phyloP scores from a whole-genome alignment of 176 grass and related monocot genomes.

The Pontederia crassipes region DNA sequence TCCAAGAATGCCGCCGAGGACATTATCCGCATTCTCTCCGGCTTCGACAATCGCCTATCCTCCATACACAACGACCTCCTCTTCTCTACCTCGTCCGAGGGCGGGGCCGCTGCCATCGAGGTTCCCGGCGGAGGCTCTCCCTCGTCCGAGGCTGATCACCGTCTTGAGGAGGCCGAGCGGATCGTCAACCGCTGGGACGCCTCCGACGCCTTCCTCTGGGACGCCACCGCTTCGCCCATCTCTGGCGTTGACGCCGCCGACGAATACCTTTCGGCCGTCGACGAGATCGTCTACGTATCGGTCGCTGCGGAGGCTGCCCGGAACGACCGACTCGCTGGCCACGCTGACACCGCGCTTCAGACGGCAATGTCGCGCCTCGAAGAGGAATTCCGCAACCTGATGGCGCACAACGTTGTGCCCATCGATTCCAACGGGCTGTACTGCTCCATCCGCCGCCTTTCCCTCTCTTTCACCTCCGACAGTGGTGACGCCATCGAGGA shows the following conservation, averaged over 20 bases:
- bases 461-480: slow-evolving; percentile 44
- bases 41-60: slow-evolving; percentile 89
- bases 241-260: slow-evolving; percentile 19
- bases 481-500: slow-evolving; percentile 46
- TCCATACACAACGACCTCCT: slow-evolving; percentile 50
- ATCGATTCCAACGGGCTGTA: slow-evolving; percentile 61
- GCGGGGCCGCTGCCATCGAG: not conserved
- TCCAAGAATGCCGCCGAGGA: slow-evolving; percentile 98
- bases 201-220: slow-evolving; percentile 64
- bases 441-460: slow-evolving; percentile 84
- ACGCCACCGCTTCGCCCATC: slow-evolving; percentile 17
- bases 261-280: slow-evolving; percentile 51
- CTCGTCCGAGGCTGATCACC: not conserved
- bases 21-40: slow-evolving; percentile 97
- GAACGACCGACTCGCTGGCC: slow-evolving; percentile 20
- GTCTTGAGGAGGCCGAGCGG: slow-evolving; percentile 52
- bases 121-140: not conserved
- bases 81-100: slow-evolving; percentile 18
- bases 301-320: slow-evolving; percentile 2
- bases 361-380: slow-evolving; percentile 78
- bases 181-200: slow-evolving; percentile 62
- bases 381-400: slow-evolving; percentile 77
- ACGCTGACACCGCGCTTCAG: slow-evolving; percentile 37
- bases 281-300: not conserved
- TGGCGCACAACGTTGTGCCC: slow-evolving; percentile 64